These are phyloP conservation scores for Acanthamoeba castellanii DNA, from an alignment of 208 protist genomes.

Conservation along the genomic window DNA sequence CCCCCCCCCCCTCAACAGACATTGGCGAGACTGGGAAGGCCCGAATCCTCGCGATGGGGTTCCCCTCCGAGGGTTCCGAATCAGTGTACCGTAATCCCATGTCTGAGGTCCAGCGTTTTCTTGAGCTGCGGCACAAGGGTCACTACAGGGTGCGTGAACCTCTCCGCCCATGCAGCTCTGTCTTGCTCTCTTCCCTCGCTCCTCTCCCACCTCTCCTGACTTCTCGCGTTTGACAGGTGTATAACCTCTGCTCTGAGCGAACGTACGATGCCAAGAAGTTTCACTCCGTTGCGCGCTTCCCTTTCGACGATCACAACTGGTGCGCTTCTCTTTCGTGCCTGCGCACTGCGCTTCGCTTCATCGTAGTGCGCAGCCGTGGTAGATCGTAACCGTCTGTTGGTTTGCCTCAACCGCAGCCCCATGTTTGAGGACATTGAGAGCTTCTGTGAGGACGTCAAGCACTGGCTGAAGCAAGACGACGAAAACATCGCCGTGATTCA, in stretches of 20 bases:
- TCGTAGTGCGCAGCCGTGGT: too few relatives aligned
- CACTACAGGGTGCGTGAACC: conserved; percentile 1
- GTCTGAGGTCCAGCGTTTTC: conserved; percentile 49
- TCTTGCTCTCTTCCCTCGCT: neutral
- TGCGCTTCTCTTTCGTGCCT: neutral
- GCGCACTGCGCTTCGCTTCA: neutral
- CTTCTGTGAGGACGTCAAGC: conserved; percentile 56
- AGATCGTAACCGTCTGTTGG: neutral
- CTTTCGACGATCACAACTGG: conserved; percentile 72
- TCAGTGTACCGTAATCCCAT: conserved; percentile 51
- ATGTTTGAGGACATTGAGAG: conserved; percentile 43
- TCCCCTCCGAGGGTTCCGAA: conserved; percentile 47
- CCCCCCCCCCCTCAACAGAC: neutral
- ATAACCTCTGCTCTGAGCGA: conserved; percentile 62
- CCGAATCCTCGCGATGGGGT: conserved; percentile 29
- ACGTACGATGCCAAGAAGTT: conserved; percentile 62
- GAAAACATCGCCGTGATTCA: conserved; percentile 60
- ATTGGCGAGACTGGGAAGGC: neutral
- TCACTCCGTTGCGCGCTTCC: conserved; percentile 33
- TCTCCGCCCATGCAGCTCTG: neutral
- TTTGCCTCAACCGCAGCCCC: neutral
- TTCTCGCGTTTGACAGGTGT: neutral
- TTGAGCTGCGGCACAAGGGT: conserved; percentile 44
- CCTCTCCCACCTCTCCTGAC: neutral
- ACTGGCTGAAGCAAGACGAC: neutral